A percentile compares a stretch with the other conserved stretches of the same genome.
phyloP scores from a whole-genome alignment of 2,329 filamentous ascomycete species.

The Exophiala bonariae region DNA sequence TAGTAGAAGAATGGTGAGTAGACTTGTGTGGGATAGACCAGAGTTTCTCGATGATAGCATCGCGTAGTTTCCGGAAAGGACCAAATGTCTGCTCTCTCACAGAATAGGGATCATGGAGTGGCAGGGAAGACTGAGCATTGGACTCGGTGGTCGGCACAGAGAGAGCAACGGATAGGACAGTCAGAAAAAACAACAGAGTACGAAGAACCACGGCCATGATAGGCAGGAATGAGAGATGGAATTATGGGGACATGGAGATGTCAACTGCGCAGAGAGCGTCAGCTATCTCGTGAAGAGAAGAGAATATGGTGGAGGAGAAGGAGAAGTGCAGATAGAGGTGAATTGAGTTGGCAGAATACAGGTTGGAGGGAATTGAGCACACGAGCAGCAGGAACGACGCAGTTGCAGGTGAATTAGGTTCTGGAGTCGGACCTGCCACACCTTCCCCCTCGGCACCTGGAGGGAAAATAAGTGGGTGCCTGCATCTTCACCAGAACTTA shows the following conservation, averaged over 20 bases:
- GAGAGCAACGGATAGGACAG: conserved; percentile 8
- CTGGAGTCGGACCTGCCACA: too few species aligned
- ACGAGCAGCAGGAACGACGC: neutral
- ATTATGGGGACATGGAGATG: conserved; percentile 11
- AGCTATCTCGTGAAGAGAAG: conserved; percentile 1
- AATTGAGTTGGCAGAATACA: neutral
- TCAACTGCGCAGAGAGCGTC: neutral
- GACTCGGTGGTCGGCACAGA: conserved; percentile 18
- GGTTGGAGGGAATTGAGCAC: too few species aligned
- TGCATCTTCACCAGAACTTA: neutral
- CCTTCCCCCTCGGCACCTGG: too few species aligned
- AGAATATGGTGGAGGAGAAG: neutral
- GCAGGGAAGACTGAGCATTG: conserved; percentile 6
- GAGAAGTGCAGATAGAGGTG: neutral
- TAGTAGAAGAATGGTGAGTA: conserved; percentile 24
- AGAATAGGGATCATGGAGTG: conserved; percentile 3
- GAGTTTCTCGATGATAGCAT: conserved; percentile 44
- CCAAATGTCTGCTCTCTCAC: conserved; percentile 12
- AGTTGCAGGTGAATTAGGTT: conserved; percentile 1
- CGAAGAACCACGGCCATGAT: conserved; percentile 18
- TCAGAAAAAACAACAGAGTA: conserved; percentile 14
- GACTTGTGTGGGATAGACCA: conserved; percentile 39
- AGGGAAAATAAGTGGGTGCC: too few species aligned
- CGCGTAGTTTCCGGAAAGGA: conserved; percentile 33
- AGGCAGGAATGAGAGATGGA: neutral